Evolutionary conservation across 2,329 filamentous ascomycete species (phyloP).

Genomic region (Colletotrichum sp.): DNA sequence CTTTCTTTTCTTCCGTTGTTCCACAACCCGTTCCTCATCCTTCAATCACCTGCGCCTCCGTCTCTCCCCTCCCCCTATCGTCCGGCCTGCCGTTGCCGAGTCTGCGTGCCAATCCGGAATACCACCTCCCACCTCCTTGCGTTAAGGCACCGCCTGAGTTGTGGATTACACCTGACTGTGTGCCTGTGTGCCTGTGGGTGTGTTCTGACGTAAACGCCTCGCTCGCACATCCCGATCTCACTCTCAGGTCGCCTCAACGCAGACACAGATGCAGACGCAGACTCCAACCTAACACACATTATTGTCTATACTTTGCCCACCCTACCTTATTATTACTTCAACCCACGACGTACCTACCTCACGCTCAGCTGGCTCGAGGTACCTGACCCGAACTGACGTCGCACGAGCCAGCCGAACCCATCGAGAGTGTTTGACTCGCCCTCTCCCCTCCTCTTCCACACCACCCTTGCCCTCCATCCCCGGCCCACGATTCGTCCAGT

Average conservation of each 20-base stretch:
- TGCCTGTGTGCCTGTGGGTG: neutral
- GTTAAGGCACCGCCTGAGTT: neutral
- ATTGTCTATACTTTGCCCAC: neutral
- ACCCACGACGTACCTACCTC: neutral
- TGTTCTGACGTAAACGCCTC: constrained; percentile 9
- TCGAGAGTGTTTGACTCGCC: constrained; percentile 9
- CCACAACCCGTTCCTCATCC: neutral
- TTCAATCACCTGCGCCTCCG: neutral
- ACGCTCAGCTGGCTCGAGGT: constrained; percentile 11
- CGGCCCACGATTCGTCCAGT: neutral
- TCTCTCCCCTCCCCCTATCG: neutral
- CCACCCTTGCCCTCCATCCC: neutral
- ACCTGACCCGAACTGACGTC: constrained; percentile 5
- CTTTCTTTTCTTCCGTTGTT: neutral
- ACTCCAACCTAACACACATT: neutral
- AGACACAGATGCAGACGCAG: neutral
- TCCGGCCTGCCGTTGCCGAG: neutral
- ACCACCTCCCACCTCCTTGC: neutral
- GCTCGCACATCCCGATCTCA: neutral
- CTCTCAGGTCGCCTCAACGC: neutral
- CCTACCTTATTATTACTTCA: neutral
- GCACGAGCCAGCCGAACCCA: constrained; percentile 9
- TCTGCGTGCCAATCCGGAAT: neutral
- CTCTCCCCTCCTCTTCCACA: neutral
- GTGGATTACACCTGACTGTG: neutral